Conservation (phyloP, 2,329 filamentous ascomycete genomes). For the Arachnopeziza araneosa region DNA sequence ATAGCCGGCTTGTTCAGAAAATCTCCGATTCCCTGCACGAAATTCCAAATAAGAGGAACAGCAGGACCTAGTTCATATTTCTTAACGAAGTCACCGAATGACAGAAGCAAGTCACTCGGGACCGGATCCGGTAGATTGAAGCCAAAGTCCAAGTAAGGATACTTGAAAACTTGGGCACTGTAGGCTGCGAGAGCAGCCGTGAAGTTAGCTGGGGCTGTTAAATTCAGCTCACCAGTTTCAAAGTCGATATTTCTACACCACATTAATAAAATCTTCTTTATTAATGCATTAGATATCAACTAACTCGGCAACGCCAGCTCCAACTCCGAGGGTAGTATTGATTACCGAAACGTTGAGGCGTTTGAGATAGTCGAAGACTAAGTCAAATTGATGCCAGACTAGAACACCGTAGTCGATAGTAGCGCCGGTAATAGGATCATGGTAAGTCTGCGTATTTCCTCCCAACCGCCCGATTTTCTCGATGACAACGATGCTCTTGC, state of each 20-base stretch:
- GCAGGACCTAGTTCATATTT: conserved; percentile 1
- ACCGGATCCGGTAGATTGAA: neutral
- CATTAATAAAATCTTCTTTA: neutral
- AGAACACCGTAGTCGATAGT: conserved; percentile 34
- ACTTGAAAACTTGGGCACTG: neutral
- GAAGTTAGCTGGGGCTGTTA: neutral
- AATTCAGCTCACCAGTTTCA: neutral
- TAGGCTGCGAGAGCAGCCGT: conserved; percentile 1
- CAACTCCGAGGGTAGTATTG: neutral
- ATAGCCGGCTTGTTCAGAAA: neutral
- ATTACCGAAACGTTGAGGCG: conserved; percentile 35
- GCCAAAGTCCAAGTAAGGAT: conserved; percentile 3
- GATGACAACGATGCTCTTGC: conserved; percentile 34
- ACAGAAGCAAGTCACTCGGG: conserved; percentile 1
- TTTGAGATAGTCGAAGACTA: conserved; percentile 38
- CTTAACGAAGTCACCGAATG: conserved; percentile 1
- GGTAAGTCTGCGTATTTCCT: conserved; percentile 44
- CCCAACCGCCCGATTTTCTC: conserved; percentile 37
- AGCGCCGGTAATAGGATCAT: conserved; percentile 29
- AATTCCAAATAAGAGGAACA: neutral
- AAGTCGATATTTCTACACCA: neutral
- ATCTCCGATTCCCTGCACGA: conserved; percentile 2
- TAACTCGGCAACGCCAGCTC: neutral
- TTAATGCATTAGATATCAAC: neutral
- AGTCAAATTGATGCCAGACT: conserved; percentile 34